Conservation (phyloP, 495 filamentous ascomycete genomes). For the Xylaria acuta region DNA sequence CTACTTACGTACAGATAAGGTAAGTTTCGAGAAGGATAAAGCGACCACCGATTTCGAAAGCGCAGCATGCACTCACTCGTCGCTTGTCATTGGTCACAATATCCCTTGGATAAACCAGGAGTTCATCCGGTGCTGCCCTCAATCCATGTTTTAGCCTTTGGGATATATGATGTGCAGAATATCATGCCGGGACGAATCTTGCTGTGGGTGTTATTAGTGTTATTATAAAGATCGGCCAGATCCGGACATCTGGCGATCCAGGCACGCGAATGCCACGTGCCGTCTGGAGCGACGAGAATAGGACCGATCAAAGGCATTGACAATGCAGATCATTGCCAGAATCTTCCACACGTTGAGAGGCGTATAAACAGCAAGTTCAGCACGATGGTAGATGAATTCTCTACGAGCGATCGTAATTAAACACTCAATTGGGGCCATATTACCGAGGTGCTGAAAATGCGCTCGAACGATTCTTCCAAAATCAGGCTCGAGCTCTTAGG, state of each 20-base stretch:
- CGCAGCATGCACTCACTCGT: background rate
- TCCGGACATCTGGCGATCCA: background rate
- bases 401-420: background rate
- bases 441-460: background rate
- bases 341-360: background rate
- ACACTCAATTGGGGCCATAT: background rate
- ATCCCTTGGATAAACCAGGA: background rate
- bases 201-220: background rate
- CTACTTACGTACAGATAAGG: background rate
- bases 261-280: background rate
- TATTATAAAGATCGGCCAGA: background rate
- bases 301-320: background rate
- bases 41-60: background rate
- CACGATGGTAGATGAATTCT: background rate
- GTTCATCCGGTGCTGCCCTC: background rate
- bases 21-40: background rate
- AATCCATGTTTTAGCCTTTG: background rate
- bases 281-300: background rate
- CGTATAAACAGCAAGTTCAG: background rate
- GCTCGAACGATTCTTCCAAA: background rate
- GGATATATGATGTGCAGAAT: background rate
- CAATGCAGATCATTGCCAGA: background rate
- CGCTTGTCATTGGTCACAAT: background rate
- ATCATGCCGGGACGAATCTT: background rate
- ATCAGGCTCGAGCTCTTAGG: background rate